Percentiles rank a stretch among this genome's conserved stretches.
phyloP scores from a whole-genome alignment of 805 yeast species.

The Komagataella populi region DNA sequence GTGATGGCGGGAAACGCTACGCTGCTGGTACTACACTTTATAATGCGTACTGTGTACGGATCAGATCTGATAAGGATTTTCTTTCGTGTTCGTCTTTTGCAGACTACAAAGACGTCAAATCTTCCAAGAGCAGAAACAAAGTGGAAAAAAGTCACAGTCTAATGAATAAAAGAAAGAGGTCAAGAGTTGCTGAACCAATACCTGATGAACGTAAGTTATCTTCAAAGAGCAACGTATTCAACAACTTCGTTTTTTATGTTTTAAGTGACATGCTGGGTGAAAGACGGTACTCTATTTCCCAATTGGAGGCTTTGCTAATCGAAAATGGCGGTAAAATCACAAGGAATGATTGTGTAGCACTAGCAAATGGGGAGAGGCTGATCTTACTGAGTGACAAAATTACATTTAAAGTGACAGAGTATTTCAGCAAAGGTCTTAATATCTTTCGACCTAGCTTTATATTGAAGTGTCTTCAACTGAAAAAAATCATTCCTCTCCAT shows the following conservation, averaged over 20 bases:
- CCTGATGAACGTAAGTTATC: conserved; percentile 1
- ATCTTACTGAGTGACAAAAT: conserved; percentile 23
- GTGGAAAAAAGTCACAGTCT: conserved; percentile 1
- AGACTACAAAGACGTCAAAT: conserved; percentile 25
- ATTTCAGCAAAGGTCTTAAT: conserved; percentile 38
- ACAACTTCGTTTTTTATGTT: conserved; percentile 31
- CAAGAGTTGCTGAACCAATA: conserved; percentile 1
- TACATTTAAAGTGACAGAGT: conserved; percentile 22
- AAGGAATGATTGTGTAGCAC: conserved; percentile 15
- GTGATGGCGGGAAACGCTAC: conserved; percentile 30
- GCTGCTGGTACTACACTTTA: conserved; percentile 60
- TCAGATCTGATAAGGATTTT: conserved; percentile 60
- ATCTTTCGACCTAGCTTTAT: conserved; percentile 63
- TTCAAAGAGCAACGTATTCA: conserved; percentile 23
- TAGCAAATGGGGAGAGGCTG: conserved; percentile 7
- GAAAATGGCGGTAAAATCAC: conserved; percentile 38
- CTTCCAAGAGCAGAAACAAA: conserved; percentile 1
- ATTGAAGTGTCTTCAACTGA: conserved; percentile 40
- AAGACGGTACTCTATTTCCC: conserved; percentile 16
- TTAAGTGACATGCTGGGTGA: conserved; percentile 30
- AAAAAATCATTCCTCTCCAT: conserved; percentile 36
- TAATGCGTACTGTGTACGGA: conserved; percentile 56
- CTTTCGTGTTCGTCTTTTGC: conserved; percentile 37
- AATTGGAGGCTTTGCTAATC: conserved; percentile 23
- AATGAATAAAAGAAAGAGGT: conserved; percentile 2